Evolutionary conservation across 2,329 filamentous ascomycete genomes (phyloP), one percentile per base, ranked within the genome.

Genomic region (Scortechinia acanthostroma): DNA sequence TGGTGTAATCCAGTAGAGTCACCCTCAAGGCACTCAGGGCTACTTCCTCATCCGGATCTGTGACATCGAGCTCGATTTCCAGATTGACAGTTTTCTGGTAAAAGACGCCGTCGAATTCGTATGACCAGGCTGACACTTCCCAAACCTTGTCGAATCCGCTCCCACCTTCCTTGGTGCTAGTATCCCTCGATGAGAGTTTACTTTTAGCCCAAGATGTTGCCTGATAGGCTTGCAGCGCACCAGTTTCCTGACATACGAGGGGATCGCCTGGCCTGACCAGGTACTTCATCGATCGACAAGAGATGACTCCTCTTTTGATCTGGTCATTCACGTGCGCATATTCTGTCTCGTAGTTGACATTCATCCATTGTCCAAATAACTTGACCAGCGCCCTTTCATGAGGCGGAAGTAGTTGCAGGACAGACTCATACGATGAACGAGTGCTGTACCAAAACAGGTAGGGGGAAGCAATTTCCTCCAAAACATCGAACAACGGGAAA

Each of bases 311-410:
- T 23, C 16, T 30, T 16, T 14, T 6, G 21, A 43, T 33, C 22
- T 46, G 37, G 15, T 28, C 21, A 19, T 30, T 19, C 6, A 46
- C 21, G 21, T n/a, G 21, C 3, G 23, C 16, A 21, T 46, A 46
- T 4, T 25, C n/a, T 4, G n/a, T 10, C 21, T 17, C 22, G n/a
- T 46, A 43, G 22, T 43, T 25, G n/a, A 5, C 22, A 21, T 49
- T 45, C 17, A 50, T 49, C 47, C 47, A 49, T 14, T 40, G 21
- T 4, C 43, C 49, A 14, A 50, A 25, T 3, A 30, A 14, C 10
- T 19, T 15, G 21, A 49, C 43, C 23, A 48, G 22, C 5, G 4
- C 14, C 23, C 21, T 16, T 35, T 49, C 43, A 22, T 23, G 14
- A 3, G 22, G 22, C 20, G 15, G 23, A 21, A 49, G 10, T 10